A percentile compares a stretch with the other conserved stretches of the same genome.
Evolutionary conservation across 2,329 filamentous ascomycete species (phyloP).

Genomic region (Tolypocladium sp.): DNA sequence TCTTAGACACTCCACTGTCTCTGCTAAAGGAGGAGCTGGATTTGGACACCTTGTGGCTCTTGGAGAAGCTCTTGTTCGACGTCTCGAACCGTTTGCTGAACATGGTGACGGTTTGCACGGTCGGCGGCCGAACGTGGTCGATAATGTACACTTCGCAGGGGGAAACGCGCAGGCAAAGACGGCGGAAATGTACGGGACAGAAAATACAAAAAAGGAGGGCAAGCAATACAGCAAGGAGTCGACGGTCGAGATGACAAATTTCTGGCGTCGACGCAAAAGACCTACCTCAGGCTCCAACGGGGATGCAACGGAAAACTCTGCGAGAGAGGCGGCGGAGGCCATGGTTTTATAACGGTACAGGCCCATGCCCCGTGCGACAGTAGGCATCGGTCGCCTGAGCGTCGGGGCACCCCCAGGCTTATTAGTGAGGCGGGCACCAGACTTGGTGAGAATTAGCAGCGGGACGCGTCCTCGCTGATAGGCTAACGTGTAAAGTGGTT

Average conservation of each 20-base stretch:
- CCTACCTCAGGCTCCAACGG: background rate
- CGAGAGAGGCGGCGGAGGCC: constrained; percentile 8
- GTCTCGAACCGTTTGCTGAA: constrained; percentile 36
- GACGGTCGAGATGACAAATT: background rate
- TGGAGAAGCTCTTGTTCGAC: constrained; percentile 43
- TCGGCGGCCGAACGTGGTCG: background rate
- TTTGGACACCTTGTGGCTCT: constrained; percentile 38
- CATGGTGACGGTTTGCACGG: constrained; percentile 23
- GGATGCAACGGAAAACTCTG: constrained; percentile 7
- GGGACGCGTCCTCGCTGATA: constrained; percentile 6
- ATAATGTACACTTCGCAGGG: background rate
- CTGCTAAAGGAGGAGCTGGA: constrained; percentile 47
- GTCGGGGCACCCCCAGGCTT: background rate
- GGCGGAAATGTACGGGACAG: background rate
- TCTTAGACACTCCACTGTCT: constrained; percentile 43
- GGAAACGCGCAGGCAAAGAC: background rate
- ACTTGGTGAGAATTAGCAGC: constrained; percentile 3
- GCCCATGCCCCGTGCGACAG: background rate
- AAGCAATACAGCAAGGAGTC: background rate
- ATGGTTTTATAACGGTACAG: constrained; percentile 9
- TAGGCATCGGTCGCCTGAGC: background rate
- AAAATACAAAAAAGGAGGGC: background rate
- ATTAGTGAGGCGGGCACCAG: background rate
- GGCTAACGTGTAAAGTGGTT: background rate
- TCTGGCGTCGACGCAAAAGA: background rate